These are phyloP conservation scores for Gryganskiella cystojenkinii DNA, from an alignment of 192 early-diverging fungal species.

Conservation along the genomic window DNA sequence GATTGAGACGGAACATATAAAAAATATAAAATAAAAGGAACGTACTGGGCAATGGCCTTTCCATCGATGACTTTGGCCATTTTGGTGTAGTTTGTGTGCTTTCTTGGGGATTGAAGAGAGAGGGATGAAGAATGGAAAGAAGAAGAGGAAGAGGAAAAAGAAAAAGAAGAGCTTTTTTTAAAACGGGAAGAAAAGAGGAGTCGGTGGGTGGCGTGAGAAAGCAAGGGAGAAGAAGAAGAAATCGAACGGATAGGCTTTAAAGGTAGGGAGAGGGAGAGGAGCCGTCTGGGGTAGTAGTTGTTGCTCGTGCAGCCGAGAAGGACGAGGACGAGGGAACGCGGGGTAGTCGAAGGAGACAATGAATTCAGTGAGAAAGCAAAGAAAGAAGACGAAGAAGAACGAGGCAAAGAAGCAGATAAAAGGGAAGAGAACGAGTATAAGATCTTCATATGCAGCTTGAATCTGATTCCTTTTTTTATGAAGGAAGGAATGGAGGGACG, in stretches of 20 bases:
- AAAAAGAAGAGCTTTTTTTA: background rate
- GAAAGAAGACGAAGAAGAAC: background rate
- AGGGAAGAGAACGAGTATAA: too few relatives aligned
- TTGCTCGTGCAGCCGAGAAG: background rate
- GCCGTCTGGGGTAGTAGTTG: background rate
- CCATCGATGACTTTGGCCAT: constrained; percentile 80
- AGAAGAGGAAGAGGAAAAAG: background rate
- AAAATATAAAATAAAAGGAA: background rate
- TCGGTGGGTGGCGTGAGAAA: background rate
- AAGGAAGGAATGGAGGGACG: too few relatives aligned
- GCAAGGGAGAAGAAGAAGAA: constrained; percentile 2
- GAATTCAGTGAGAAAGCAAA: background rate
- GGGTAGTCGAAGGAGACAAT: background rate
- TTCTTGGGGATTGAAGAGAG: background rate
- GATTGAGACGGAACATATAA: too few relatives aligned
- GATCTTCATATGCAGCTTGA: too few relatives aligned
- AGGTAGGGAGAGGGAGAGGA: constrained; percentile 4
- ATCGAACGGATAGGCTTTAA: background rate
- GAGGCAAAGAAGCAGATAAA: background rate
- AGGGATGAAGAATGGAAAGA: background rate
- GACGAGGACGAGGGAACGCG: background rate
- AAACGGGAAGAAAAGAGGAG: background rate
- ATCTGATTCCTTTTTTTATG: too few relatives aligned
- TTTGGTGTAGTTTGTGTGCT: background rate
- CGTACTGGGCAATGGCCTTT: constrained; percentile 82